Evolutionary conservation across 352 stramenopile genomes (phyloP).

Genomic region (Globisporangium iwayamae): DNA sequence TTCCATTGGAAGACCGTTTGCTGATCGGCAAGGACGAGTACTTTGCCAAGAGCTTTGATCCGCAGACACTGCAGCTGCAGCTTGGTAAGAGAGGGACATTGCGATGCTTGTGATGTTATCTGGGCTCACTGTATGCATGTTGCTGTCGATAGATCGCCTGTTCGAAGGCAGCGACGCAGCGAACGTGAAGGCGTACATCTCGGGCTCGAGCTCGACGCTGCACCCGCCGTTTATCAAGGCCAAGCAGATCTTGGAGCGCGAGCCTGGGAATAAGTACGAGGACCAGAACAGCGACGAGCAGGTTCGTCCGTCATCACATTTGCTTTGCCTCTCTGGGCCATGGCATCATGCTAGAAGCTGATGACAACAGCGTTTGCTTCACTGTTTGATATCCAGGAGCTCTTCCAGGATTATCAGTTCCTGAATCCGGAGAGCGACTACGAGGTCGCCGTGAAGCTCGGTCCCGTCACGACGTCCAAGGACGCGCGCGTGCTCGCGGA

Average conservation of each 20-base stretch:
- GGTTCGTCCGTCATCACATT: constrained; percentile 24
- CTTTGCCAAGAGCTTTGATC: constrained; percentile 38
- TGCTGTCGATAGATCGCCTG: constrained; percentile 40
- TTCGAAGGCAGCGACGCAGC: constrained; percentile 45
- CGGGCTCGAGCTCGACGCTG: constrained; percentile 34
- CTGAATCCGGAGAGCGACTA: constrained; percentile 69
- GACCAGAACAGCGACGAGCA: constrained; percentile 74
- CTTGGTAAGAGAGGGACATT: constrained; percentile 28
- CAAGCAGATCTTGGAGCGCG: constrained; percentile 68
- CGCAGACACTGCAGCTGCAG: constrained; percentile 32
- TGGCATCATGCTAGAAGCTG: not conserved
- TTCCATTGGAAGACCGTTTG: constrained; percentile 56
- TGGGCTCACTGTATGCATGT: not conserved
- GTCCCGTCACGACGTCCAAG: constrained; percentile 35
- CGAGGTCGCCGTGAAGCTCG: constrained; percentile 73
- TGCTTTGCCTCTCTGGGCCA: not conserved
- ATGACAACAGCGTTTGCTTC: not conserved
- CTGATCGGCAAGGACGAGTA: constrained; percentile 60
- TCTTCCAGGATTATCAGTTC: constrained; percentile 87
- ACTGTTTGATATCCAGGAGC: constrained; percentile 36
- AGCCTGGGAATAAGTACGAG: constrained; percentile 82
- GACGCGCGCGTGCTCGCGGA: constrained; percentile 50
- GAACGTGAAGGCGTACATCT: constrained; percentile 47
- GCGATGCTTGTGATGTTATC: not conserved
- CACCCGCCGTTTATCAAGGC: constrained; percentile 58